Evolutionary conservation across 768 basidiomycete genomes (phyloP).

Genomic region (Peribolospora baueri): DNA sequence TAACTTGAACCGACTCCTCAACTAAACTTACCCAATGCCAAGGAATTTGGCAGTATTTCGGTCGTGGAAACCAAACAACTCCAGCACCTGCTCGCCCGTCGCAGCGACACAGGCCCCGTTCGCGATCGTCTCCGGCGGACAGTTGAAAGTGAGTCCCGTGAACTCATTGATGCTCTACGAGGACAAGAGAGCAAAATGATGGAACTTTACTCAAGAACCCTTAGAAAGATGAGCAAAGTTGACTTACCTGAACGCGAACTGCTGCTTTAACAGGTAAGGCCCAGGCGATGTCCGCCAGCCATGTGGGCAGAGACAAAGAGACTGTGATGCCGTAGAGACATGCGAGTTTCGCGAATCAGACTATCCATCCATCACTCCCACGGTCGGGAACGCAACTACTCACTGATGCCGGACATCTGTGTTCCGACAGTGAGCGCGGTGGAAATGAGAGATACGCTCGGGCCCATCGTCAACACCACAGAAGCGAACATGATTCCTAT

Average conservation of each 20-base stretch:
- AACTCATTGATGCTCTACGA: conserved; percentile 22
- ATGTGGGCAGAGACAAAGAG: conserved; percentile 18
- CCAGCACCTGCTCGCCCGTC: conserved; percentile 19
- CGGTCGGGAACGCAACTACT: neutral
- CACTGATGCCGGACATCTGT: conserved; percentile 13
- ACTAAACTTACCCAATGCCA: neutral
- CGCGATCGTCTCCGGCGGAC: conserved; percentile 14
- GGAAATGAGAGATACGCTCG: conserved; percentile 16
- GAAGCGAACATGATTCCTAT: conserved; percentile 19
- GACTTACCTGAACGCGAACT: neutral
- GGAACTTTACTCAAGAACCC: neutral
- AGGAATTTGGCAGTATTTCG: conserved; percentile 12
- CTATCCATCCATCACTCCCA: conserved; percentile 1
- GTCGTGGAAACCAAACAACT: conserved; percentile 16
- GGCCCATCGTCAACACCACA: conserved; percentile 18
- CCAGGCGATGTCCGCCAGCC: conserved; percentile 16
- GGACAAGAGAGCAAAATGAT: neutral
- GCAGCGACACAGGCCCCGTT: conserved; percentile 19
- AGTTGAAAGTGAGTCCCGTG: conserved; percentile 17
- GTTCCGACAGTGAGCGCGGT: conserved; percentile 15
- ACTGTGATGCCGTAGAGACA: conserved; percentile 10
- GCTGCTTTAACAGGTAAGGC: neutral
- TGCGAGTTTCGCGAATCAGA: conserved; percentile 3
- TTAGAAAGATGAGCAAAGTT: neutral
- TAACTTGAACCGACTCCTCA: too few relatives aligned